Conservation (phyloP, 1,284 basidiomycete genomes). For the Boletus smithii region DNA sequence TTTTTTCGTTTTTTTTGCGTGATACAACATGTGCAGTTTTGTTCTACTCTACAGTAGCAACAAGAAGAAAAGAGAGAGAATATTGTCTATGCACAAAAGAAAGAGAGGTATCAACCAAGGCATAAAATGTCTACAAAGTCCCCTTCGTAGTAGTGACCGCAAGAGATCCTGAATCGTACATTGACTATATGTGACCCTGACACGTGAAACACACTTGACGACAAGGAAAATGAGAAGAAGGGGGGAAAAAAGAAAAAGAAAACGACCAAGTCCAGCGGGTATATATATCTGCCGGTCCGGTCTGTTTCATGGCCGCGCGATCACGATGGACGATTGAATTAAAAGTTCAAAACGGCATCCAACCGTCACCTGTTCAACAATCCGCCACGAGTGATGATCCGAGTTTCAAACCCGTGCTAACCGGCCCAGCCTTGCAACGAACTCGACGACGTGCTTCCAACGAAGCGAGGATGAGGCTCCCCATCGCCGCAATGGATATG, state of each 20-base stretch:
- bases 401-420: constrained; percentile 10
- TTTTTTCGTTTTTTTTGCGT: too few species aligned
- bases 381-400: too few species aligned
- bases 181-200: not conserved
- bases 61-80: too few species aligned
- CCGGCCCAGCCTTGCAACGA: constrained; percentile 34
- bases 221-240: too few species aligned
- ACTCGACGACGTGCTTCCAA: constrained; percentile 26
- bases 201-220: not conserved
- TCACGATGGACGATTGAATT: not conserved
- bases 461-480: constrained; percentile 12
- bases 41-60: constrained; percentile 7
- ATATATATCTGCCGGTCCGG: too few species aligned
- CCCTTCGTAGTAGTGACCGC: not conserved
- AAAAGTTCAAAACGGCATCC: too few species aligned
- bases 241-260: too few species aligned
- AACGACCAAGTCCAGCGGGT: too few species aligned
- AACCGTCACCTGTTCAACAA: too few species aligned
- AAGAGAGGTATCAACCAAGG: constrained; percentile 7
- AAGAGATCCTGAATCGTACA: constrained; percentile 15
- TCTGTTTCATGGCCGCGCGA: not conserved
- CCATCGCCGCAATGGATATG: constrained; percentile 7
- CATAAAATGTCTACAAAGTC: constrained; percentile 15
- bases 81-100: constrained; percentile 14
- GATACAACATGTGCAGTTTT: constrained; percentile 8